Percentiles rank a stretch among this genome's conserved stretches.
Evolutionary conservation across 345 rosid species (phyloP).

Genomic region (Bruguiera sexangula): DNA sequence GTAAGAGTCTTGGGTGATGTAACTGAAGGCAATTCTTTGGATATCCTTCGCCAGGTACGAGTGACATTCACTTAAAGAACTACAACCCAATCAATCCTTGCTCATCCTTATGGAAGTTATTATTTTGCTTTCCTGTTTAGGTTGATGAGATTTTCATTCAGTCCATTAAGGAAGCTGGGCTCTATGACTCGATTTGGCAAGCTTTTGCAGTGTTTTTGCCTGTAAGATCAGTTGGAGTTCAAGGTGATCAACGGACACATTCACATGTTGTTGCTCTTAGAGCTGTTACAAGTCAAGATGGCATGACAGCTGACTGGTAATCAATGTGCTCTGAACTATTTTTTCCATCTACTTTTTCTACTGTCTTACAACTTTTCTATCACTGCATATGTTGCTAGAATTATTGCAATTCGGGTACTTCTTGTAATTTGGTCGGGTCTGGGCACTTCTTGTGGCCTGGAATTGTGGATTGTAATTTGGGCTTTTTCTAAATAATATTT

Average conservation of each 20-base stretch:
- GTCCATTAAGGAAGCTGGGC: constrained; percentile 92
- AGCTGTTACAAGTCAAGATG: constrained; percentile 99
- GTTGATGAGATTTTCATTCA: constrained; percentile 98
- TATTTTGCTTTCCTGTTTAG: constrained; percentile 29
- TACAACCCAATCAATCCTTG: background rate
- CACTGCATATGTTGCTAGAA: no score
- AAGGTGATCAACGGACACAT: constrained; percentile 99
- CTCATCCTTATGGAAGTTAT: background rate
- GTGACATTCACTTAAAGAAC: constrained; percentile 5
- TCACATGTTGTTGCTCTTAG: constrained; percentile 98
- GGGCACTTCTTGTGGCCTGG: no score
- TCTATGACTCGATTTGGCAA: constrained; percentile 95
- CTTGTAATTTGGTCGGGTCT: no score
- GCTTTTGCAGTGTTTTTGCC: constrained; percentile 98
- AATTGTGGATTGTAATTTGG: no score
- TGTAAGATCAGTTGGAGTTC: constrained; percentile 92
- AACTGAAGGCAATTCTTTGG: constrained; percentile 85
- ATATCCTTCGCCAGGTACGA: constrained; percentile 75
- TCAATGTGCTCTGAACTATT: constrained; percentile 4
- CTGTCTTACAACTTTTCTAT: background rate
- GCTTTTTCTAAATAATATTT: no score
- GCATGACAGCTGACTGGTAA: constrained; percentile 99
- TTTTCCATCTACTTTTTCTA: background rate
- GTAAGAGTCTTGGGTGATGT: constrained; percentile 93
- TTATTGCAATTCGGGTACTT: no score